These are phyloP conservation scores for Haplosporangium gracile DNA, from an alignment of 192 early-diverging fungal genomes.

Conservation along the genomic window DNA sequence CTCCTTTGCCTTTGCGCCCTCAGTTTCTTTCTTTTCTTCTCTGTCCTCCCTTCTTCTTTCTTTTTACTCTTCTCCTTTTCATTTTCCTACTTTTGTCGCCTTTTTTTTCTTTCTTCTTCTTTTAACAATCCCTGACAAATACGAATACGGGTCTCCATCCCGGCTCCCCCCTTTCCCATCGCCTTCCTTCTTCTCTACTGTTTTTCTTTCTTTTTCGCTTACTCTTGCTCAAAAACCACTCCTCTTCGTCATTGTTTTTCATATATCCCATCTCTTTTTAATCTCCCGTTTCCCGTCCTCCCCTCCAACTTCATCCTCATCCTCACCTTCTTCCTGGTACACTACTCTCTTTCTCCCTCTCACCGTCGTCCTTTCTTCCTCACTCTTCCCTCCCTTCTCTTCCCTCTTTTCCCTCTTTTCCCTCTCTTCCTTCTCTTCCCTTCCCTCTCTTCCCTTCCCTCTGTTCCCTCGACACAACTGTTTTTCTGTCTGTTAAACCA, in stretches of 20 bases:
- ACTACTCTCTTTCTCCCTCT: neutral
- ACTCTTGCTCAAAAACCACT: neutral
- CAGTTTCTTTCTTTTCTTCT: neutral
- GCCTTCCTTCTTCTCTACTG: neutral
- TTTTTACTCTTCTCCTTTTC: neutral
- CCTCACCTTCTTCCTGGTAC: neutral
- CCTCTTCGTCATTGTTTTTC: neutral
- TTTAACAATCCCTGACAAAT: neutral
- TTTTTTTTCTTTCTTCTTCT: neutral
- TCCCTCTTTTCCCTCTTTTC: neutral
- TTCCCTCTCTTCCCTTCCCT: neutral
- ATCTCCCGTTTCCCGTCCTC: neutral
- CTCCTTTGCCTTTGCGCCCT: neutral
- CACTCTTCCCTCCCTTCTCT: neutral
- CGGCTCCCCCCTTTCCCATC: constrained; percentile 4
- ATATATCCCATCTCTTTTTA: neutral
- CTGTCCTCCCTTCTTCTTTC: neutral
- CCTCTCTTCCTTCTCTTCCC: neutral
- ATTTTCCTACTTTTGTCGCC: neutral
- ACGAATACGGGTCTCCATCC: constrained; percentile 6
- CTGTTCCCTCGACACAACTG: neutral
- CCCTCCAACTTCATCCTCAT: neutral
- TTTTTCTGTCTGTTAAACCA: neutral
- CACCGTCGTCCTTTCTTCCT: neutral
- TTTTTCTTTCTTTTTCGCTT: neutral